Conservation (phyloP, 2,329 filamentous ascomycete genomes). For the Fusarium pseudoanthophilum region DNA sequence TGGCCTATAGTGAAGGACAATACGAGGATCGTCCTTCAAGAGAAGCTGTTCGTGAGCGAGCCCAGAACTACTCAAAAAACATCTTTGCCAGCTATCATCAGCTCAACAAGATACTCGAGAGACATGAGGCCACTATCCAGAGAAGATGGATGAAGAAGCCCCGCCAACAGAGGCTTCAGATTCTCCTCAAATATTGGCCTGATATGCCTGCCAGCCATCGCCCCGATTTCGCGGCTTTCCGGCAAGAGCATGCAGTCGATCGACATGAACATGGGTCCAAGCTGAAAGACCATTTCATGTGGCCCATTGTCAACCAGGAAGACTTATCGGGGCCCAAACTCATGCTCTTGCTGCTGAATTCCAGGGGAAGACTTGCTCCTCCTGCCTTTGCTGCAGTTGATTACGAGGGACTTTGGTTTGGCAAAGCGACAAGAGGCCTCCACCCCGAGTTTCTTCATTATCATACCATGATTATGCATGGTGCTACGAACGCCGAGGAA, state of each 20-base stretch:
- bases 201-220: conserved; percentile 61
- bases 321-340: conserved; percentile 59
- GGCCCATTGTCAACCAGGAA: conserved; percentile 68
- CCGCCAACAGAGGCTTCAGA: conserved; percentile 54
- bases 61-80: neutral
- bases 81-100: neutral
- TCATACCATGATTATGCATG: conserved; percentile 51
- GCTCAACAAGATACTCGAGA: conserved; percentile 52
- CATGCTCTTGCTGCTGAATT: conserved; percentile 63
- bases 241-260: conserved; percentile 33
- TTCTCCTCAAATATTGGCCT: conserved; percentile 62
- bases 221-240: conserved; percentile 59
- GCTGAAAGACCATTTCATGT: conserved; percentile 55
- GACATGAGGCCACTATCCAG: conserved; percentile 62
- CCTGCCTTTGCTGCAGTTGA: conserved; percentile 61
- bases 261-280: conserved; percentile 22
- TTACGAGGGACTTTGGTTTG: conserved; percentile 47
- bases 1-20: neutral
- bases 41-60: neutral
- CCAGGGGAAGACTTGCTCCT: conserved; percentile 60
- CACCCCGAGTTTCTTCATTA: conserved; percentile 44
- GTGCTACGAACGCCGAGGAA: conserved; percentile 36
- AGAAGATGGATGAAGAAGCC: conserved; percentile 67
- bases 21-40: accelerated
- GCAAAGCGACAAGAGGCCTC: conserved; percentile 41